A percentile compares a stretch with the other conserved stretches of the same genome.
phyloP scores from a whole-genome alignment of 768 basidiomycete genomes.

The Russula brevipes region DNA sequence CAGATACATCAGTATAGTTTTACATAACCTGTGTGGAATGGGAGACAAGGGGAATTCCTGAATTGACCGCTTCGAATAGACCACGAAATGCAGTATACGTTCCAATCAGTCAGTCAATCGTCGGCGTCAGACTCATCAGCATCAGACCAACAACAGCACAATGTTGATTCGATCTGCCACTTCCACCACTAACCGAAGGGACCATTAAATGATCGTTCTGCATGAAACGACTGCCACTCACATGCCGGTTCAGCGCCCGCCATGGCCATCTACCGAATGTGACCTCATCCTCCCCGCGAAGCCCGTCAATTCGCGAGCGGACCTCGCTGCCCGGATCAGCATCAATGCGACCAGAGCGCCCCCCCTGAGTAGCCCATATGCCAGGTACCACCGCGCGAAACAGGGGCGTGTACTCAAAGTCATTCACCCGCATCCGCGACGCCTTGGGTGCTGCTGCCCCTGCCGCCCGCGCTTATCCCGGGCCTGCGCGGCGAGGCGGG shows the following conservation, averaged over 20 bases:
- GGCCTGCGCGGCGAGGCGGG: slow-evolving; percentile 28
- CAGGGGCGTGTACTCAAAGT: slow-evolving; percentile 16
- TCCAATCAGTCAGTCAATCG: slow-evolving; percentile 29
- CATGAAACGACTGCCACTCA: slow-evolving; percentile 35
- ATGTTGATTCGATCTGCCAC: slow-evolving; percentile 62
- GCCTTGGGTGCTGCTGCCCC: not conserved
- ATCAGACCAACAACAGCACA: slow-evolving; percentile 55
- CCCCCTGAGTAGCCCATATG: slow-evolving; percentile 24
- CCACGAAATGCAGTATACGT: not conserved
- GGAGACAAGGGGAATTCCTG: not conserved
- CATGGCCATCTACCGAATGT: slow-evolving; percentile 64
- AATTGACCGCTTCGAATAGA: not conserved
- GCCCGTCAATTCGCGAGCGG: slow-evolving; percentile 26
- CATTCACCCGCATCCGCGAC: not conserved
- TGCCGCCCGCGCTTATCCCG: slow-evolving; percentile 17
- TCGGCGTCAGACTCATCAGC: slow-evolving; percentile 50
- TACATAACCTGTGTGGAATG: not conserved
- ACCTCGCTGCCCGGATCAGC: slow-evolving; percentile 28
- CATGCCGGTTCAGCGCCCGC: slow-evolving; percentile 64
- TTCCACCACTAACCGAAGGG: slow-evolving; percentile 66
- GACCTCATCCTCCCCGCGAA: slow-evolving; percentile 47
- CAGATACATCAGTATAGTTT: slow-evolving; percentile 15
- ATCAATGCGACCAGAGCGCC: slow-evolving; percentile 26
- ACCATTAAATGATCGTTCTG: slow-evolving; percentile 4
- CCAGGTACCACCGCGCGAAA: slow-evolving; percentile 13